phyloP scores from a whole-genome alignment of 345 rosid genomes.

The Populus simonii region DNA sequence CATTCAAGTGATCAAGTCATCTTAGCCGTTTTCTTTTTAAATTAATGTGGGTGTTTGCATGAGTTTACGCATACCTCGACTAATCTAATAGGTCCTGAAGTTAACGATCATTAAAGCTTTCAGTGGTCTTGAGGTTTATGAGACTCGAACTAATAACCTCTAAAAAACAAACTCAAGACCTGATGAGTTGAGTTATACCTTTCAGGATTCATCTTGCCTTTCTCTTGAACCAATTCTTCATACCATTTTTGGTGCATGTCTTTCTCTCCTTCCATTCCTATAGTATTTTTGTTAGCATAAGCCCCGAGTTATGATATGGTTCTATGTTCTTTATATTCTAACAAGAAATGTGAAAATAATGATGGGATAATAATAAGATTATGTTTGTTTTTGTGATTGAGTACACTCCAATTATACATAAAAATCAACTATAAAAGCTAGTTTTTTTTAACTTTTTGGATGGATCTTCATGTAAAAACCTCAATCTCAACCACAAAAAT shows the following conservation, averaged over 20 bases:
- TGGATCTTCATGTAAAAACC: too few relatives aligned
- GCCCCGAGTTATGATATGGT: too few relatives aligned
- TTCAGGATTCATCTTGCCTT: too few relatives aligned
- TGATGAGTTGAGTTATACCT: rapidly evolving
- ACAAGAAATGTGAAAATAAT: not conserved
- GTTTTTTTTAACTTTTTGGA: too few relatives aligned
- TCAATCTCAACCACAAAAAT: too few relatives aligned
- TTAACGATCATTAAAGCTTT: rapidly evolving
- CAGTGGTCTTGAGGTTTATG: rapidly evolving
- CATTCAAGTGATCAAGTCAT: too few relatives aligned
- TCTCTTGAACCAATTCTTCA: too few relatives aligned
- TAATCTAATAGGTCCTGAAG: rapidly evolving
- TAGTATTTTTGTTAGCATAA: not conserved
- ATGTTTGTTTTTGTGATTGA: too few relatives aligned
- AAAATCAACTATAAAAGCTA: too few relatives aligned
- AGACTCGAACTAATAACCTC: rapidly evolving
- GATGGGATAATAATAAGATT: not conserved
- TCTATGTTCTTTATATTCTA: not conserved
- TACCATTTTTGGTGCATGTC: not conserved
- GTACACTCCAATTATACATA: too few relatives aligned
- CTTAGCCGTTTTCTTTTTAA: too few relatives aligned
- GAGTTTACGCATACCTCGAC: rapidly evolving
- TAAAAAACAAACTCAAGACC: rapidly evolving
- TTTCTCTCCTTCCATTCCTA: not conserved
- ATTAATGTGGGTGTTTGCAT: rapidly evolving